Conservation (phyloP, 352 stramenopile genomes). For the Albugo laibachii region DNA sequence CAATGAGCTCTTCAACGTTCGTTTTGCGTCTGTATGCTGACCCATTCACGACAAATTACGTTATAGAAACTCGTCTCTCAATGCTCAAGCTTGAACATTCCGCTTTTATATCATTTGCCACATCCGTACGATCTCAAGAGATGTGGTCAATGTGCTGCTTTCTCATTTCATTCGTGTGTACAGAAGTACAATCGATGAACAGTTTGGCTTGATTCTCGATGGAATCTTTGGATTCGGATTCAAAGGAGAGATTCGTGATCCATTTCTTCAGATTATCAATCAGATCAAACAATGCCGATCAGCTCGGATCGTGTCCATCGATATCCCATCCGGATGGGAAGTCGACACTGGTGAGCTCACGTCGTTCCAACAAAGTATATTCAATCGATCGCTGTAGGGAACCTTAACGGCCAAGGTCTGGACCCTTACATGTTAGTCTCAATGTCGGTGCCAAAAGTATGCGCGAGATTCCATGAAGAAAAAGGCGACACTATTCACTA, state of each 20-base stretch:
- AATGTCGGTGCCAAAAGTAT: conserved; percentile 94
- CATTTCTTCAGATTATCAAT: conserved; percentile 81
- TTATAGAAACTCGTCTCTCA: no score
- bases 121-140: no score
- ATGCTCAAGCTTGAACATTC: no score
- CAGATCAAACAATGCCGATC: conserved; percentile 23
- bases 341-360: conserved; percentile 70
- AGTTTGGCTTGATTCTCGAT: conserved; percentile 91
- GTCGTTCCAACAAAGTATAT: not conserved
- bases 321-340: conserved; percentile 97
- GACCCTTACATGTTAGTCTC: conserved; percentile 89
- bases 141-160: not conserved
- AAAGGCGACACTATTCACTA: conserved; percentile 88
- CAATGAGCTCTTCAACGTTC: conserved; percentile 64
- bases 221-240: conserved; percentile 99
- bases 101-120: no score
- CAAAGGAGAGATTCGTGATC: conserved; percentile 64
- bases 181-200: conserved; percentile 22
- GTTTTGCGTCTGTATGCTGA: not conserved
- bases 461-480: conserved; percentile 17
- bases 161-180: not conserved
- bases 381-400: conserved; percentile 15
- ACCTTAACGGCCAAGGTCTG: conserved; percentile 56
- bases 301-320: conserved; percentile 87
- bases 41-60: not conserved